phyloP scores from a whole-genome alignment of 73 alveolate species.

The Loxodes magnus region DNA sequence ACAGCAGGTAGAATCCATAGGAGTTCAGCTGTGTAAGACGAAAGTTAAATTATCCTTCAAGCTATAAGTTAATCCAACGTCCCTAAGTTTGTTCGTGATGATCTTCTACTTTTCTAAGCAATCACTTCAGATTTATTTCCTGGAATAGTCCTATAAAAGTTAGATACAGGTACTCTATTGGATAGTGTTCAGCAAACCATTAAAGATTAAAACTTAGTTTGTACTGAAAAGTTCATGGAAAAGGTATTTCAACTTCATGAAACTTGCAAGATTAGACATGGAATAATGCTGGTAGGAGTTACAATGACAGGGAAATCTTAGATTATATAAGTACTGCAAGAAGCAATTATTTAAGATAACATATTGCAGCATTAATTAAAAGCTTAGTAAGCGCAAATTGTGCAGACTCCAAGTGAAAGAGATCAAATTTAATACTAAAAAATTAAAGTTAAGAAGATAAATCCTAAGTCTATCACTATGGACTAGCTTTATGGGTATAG shows the following conservation, averaged over 20 bases:
- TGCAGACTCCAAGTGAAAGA: no score
- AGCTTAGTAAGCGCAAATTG: no score
- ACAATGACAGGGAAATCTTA: conserved; percentile 69
- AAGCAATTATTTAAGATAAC: no score
- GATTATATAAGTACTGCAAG: conserved; percentile 35
- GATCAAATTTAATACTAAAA: no score
- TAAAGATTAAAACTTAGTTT: conserved; percentile 39
- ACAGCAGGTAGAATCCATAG: conserved; percentile 53
- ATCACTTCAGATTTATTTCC: conserved; percentile 70
- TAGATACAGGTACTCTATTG: conserved; percentile 34
- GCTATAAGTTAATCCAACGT: conserved; percentile 49
- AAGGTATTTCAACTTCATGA: conserved; percentile 73
- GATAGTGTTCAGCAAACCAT: conserved; percentile 44
- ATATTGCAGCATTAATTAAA: no score
- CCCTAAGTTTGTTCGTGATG: conserved; percentile 84
- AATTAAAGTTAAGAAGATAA: no score
- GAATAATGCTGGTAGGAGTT: conserved; percentile 73
- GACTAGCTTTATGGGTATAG: conserved; percentile 75
- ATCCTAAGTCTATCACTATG: conserved; percentile 85
- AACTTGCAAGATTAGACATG: conserved; percentile 80
- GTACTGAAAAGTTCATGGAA: conserved; percentile 50
- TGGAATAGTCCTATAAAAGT: conserved; percentile 31
- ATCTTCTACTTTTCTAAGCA: conserved; percentile 72
- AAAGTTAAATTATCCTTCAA: conserved; percentile 41
- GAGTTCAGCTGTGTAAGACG: conserved; percentile 28